Conservation (phyloP, 2,329 filamentous ascomycete genomes). For the Hypoxylon sp. region DNA sequence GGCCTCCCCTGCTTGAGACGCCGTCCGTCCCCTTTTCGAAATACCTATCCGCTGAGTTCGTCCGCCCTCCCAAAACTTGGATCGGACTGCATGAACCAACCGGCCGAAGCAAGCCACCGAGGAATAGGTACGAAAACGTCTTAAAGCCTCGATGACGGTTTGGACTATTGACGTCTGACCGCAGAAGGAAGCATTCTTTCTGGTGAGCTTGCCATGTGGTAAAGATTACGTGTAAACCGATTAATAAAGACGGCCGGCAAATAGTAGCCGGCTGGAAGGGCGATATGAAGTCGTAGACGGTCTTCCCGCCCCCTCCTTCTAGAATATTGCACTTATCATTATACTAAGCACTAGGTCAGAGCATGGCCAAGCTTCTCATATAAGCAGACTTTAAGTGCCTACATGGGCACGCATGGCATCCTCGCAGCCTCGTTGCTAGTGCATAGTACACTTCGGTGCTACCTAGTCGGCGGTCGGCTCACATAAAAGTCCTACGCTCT, state of each 20-base stretch:
- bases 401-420: not conserved
- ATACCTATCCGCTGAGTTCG: conserved; percentile 1
- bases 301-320: conserved; percentile 2
- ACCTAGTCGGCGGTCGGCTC: no score
- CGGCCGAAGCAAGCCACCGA: not conserved
- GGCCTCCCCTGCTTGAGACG: not conserved
- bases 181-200: conserved; percentile 7
- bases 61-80: not conserved
- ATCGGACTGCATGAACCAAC: not conserved
- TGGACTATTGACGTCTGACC: conserved; percentile 16
- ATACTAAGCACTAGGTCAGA: conserved; percentile 1
- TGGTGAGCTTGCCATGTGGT: conserved; percentile 1
- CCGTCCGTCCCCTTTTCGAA: not conserved
- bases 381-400: conserved; percentile 6
- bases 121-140: not conserved
- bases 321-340: conserved; percentile 4
- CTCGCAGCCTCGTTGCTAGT: not conserved
- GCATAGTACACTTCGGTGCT: conserved; percentile 1
- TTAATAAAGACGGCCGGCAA: conserved; percentile 4
- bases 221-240: conserved; percentile 3
- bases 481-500: not conserved
- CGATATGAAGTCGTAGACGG: not conserved
- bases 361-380: conserved; percentile 19
- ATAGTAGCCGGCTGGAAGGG: conserved; percentile 2
- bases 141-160: not conserved